phyloP scores from a whole-genome alignment of 176 grass and related monocot species.

The Saccharum spontaneum region DNA sequence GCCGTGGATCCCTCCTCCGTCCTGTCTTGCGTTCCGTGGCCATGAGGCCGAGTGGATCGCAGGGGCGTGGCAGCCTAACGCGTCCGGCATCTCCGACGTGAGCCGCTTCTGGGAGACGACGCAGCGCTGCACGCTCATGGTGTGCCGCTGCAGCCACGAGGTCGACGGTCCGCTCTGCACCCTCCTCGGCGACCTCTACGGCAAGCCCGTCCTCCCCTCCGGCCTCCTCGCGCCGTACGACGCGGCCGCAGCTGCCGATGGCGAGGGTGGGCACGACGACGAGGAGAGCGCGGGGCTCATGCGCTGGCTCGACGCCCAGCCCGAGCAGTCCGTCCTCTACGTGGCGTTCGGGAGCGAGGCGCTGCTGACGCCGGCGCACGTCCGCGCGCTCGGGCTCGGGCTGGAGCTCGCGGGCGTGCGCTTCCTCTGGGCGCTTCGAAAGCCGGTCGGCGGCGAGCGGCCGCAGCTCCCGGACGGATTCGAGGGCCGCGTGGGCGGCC shows the following conservation, averaged over 20 bases:
- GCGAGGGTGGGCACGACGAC: not conserved
- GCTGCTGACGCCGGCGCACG: not conserved
- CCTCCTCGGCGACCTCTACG: conserved; percentile 1
- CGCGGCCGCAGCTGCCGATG: not conserved
- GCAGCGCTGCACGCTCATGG: not conserved
- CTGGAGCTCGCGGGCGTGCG: conserved; percentile 11
- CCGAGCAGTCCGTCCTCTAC: not conserved
- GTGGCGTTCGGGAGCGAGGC: conserved; percentile 19
- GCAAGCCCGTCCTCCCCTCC: conserved; percentile 35
- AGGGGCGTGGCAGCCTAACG: not conserved
- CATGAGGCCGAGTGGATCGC: conserved; percentile 7
- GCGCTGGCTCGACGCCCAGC: not conserved
- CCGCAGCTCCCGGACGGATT: conserved; percentile 23
- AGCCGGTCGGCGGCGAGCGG: not conserved
- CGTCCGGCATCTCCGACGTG: not conserved
- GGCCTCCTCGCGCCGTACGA: conserved; percentile 28
- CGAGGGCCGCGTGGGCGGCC: not conserved
- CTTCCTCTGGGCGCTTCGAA: conserved; percentile 6
- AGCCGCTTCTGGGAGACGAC: not conserved
- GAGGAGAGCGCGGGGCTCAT: not conserved
- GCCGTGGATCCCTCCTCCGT: not conserved
- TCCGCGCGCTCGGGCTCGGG: not conserved
- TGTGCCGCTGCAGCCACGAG: conserved; percentile 28
- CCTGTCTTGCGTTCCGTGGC: not conserved
- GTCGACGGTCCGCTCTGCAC: conserved; percentile 7